Conservation (phyloP, 2,329 filamentous ascomycete species). For the Apiospora hydei region DNA sequence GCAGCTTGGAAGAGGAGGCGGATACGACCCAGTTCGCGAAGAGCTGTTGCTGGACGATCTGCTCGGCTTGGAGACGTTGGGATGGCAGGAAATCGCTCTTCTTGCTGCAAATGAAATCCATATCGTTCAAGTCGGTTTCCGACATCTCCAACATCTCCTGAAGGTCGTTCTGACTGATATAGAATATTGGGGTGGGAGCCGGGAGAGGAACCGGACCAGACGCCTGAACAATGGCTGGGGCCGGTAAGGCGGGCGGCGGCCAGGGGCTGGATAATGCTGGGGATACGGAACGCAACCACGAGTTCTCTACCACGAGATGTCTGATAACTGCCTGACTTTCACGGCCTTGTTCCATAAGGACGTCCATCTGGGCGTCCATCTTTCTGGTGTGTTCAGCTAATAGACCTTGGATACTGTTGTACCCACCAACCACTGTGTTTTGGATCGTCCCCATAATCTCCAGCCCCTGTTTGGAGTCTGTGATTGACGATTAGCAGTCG, state of each 20-base stretch:
- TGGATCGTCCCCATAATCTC: neutral
- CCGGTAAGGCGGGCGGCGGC: neutral
- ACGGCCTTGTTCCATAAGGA: neutral
- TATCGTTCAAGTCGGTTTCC: slow-evolving; percentile 11
- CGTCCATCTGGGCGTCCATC: neutral
- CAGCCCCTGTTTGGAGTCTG: neutral
- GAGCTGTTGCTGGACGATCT: slow-evolving; percentile 24
- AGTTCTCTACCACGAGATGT: neutral
- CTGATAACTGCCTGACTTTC: neutral
- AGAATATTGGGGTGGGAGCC: neutral
- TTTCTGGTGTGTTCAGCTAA: neutral
- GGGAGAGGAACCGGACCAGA: neutral
- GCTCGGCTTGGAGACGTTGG: slow-evolving; percentile 25
- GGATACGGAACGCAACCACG: neutral
- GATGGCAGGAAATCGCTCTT: slow-evolving; percentile 16
- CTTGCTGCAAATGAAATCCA: slow-evolving; percentile 16
- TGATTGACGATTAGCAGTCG: neutral
- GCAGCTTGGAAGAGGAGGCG: slow-evolving; percentile 21
- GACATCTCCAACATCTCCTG: slow-evolving; percentile 9
- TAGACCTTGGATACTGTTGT: neutral
- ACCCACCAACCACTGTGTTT: neutral
- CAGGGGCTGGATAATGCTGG: neutral
- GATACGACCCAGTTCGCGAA: slow-evolving; percentile 27
- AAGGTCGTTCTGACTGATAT: slow-evolving; percentile 17
- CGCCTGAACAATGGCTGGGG: neutral